Evolutionary conservation across 208 protist genomes (phyloP).

Genomic region (Trypanosoma rangeli): DNA sequence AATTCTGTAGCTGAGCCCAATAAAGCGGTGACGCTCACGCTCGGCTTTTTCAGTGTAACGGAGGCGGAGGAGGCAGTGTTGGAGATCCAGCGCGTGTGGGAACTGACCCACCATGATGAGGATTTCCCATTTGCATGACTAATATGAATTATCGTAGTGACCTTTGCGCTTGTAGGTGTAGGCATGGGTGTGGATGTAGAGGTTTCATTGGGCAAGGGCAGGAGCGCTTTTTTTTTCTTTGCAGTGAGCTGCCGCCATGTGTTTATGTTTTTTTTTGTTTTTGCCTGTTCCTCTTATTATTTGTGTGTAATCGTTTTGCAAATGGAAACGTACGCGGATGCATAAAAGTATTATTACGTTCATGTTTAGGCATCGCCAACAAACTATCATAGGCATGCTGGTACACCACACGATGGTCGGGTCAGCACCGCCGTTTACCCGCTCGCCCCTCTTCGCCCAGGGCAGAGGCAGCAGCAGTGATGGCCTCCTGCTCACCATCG

Average conservation of each 20-base stretch:
- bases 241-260: neutral
- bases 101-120: constrained; percentile 17
- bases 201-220: neutral
- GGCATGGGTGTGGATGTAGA: neutral
- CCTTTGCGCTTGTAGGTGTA: neutral
- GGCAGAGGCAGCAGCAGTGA: constrained; percentile 5
- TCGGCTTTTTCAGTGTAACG: constrained; percentile 14
- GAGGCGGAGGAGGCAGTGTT: constrained; percentile 26
- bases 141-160: neutral
- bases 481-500: constrained; percentile 67
- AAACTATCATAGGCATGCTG: neutral
- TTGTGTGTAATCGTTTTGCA: constrained; percentile 11
- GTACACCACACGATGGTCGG: neutral
- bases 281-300: neutral
- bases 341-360: neutral
- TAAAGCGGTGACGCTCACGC: constrained; percentile 7
- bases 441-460: constrained; percentile 4
- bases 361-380: constrained; percentile 6
- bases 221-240: neutral
- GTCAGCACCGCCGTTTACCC: neutral
- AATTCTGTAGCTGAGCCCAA: neutral
- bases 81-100: constrained; percentile 29
- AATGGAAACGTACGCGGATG: neutral
- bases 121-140: constrained; percentile 18
- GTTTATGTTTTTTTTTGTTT: constrained; percentile 10